Evolutionary conservation across 768 basidiomycete genomes (phyloP).

Genomic region (Cubamyces lactineus): DNA sequence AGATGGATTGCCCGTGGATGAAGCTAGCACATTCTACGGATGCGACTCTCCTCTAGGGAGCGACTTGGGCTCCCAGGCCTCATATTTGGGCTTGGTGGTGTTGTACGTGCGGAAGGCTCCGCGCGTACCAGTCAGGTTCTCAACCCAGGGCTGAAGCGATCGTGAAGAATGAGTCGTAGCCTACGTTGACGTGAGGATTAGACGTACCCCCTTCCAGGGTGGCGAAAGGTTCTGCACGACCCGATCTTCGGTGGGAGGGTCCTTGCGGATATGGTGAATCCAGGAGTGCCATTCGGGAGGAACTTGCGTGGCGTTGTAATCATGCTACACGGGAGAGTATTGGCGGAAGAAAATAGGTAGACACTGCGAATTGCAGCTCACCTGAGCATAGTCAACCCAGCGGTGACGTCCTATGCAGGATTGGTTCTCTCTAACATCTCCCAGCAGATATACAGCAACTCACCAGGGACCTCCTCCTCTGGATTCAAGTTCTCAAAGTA

Average conservation of each 20-base stretch:
- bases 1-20: conserved; percentile 1
- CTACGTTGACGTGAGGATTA: background rate
- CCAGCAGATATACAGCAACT: conserved; percentile 26
- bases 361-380: conserved; percentile 35
- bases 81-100: conserved; percentile 81
- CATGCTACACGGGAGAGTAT: conserved; percentile 55
- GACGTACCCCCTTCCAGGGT: conserved; percentile 81
- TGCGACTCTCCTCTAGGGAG: conserved; percentile 45
- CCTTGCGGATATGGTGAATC: conserved; percentile 87
- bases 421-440: background rate
- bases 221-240: conserved; percentile 71
- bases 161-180: background rate
- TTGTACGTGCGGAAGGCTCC: conserved; percentile 91
- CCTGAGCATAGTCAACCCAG: conserved; percentile 95
- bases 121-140: conserved; percentile 92
- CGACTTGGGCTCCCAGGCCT: conserved; percentile 82
- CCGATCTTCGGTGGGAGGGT: conserved; percentile 75
- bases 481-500: conserved; percentile 93
- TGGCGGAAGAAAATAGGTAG: background rate
- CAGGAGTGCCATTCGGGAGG: conserved; percentile 98
- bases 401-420: conserved; percentile 77
- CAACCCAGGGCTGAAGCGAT: conserved; percentile 66
- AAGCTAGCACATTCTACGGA: conserved; percentile 18
- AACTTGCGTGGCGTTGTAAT: conserved; percentile 90
- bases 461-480: conserved; percentile 88